phyloP scores from a whole-genome alignment of 75 land plant species.

The Selaginella moellendorffii region DNA sequence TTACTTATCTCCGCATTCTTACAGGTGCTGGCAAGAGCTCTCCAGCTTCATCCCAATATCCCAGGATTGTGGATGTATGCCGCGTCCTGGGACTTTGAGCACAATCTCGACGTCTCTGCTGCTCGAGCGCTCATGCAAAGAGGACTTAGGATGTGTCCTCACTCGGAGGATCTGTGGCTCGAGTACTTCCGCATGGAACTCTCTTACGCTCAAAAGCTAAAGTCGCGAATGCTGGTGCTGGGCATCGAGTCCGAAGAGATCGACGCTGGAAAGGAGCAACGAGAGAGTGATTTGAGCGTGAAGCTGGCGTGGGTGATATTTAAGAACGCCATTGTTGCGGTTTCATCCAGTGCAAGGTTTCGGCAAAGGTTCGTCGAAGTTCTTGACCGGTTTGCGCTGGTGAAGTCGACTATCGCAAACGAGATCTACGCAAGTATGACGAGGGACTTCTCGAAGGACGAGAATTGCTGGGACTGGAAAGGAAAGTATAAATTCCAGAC shows the following conservation, averaged over 20 bases:
- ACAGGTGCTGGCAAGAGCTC: constrained; percentile 59
- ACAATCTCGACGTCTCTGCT: constrained; percentile 58
- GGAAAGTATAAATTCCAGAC: constrained; percentile 36
- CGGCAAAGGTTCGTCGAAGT: constrained; percentile 58
- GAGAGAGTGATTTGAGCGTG: constrained; percentile 33
- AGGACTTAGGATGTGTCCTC: constrained; percentile 68
- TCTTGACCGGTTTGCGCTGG: constrained; percentile 20
- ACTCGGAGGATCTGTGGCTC: constrained; percentile 76
- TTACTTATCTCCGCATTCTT: no score
- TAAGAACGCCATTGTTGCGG: constrained; percentile 44
- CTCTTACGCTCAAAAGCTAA: constrained; percentile 67
- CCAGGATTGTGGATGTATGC: constrained; percentile 97
- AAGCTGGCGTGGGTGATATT: constrained; percentile 44
- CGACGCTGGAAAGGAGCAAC: no score
- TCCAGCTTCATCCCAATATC: constrained; percentile 67
- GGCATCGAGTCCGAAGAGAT: no score
- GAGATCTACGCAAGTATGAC: constrained; percentile 49
- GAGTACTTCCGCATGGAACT: constrained; percentile 98
- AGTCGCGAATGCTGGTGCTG: constrained; percentile 27
- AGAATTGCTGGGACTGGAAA: constrained; percentile 79
- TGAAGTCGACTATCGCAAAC: constrained; percentile 16
- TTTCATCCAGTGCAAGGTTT: constrained; percentile 46
- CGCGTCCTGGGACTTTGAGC: constrained; percentile 90
- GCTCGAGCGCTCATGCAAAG: constrained; percentile 81
- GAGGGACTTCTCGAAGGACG: constrained; percentile 51